Base-by-base conservation (phyloP, 176 grass and related monocot genomes). In the Chrysopogon serrulatus region DNA sequence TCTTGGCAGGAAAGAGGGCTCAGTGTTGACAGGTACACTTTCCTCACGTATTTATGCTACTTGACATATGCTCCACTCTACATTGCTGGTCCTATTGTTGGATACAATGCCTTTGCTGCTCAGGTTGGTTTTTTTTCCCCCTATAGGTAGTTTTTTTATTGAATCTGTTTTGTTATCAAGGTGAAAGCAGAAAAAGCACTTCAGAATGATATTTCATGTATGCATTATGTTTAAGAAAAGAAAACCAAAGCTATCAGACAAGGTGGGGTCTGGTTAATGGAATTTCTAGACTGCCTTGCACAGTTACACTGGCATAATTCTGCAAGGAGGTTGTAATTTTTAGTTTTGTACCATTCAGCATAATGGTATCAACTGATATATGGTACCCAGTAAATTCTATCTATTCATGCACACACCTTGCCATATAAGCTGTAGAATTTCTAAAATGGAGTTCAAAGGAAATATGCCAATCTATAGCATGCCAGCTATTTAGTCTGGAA, bases 31-130 rank as follows among this genome's bases (percentile, higher is more conserved):
- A 98, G 86, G 67, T 98, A 98, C 86, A 92, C 91, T 77, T 98
- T 93, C 81, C 74, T 81, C 75, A 93, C 77, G 9, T 95, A 98
- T 87, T 84, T 95, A 40, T 98, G 93, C 74, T 95, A 98, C 67
- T 89, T 98, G 87, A 95, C 90, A 83, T 98, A 95, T 87, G 91
- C 93, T 80, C 91, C 96, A 34, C 89, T 95, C 23, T 98, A 98
- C 86, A 98, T 98, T 75, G 91, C 91, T 69, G 96, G 96, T 60
- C 96, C 96, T 82, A 88, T 93, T 92, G 81, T 95, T 74, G 88
- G 93, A 70, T 98, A 92, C 87, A 98, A 98, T 83, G 93, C 96
- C 26, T 98, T 98, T 88, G 89, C 91, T 78, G 67, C 86, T 73
- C 96, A 98, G 93, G 96, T 98, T 79, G 11, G 85, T 86, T 32